Percentiles rank a stretch among this genome's conserved stretches.
phyloP scores from a whole-genome alignment of 768 basidiomycete species.

The Leucocoprinus sp. region DNA sequence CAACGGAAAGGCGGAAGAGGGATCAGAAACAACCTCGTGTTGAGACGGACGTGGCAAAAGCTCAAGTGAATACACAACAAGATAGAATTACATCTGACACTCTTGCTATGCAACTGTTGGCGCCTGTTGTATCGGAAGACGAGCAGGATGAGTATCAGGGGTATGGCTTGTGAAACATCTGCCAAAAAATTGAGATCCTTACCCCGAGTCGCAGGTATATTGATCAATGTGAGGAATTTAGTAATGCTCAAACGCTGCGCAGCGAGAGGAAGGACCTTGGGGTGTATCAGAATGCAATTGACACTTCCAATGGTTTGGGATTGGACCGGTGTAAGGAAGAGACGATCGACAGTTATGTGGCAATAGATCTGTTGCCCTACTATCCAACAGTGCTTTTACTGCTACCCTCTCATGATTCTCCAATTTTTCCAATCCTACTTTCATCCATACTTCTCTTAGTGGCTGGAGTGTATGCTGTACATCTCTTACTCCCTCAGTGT shows the following conservation, averaged over 20 bases:
- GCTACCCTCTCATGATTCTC: too few relatives aligned
- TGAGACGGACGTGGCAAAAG: conserved; percentile 24
- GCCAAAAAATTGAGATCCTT: conserved; percentile 2
- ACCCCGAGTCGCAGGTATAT: conserved; percentile 43
- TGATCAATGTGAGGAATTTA: conserved; percentile 61
- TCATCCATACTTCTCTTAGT: too few relatives aligned
- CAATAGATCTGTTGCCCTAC: conserved; percentile 20
- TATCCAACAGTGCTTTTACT: too few relatives aligned
- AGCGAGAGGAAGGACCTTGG: conserved; percentile 53
- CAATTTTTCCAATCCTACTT: too few relatives aligned
- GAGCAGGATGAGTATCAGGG: conserved; percentile 71
- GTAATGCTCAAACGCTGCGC: conserved; percentile 44
- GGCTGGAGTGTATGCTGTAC: too few relatives aligned
- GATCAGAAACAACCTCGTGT: conserved; percentile 29
- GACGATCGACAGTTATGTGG: conserved; percentile 35
- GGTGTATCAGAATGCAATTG: conserved; percentile 45
- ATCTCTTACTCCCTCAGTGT: too few relatives aligned
- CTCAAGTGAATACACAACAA: conserved; percentile 21
- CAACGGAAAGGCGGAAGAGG: conserved; percentile 30
- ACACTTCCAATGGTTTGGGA: conserved; percentile 36
- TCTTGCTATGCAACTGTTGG: conserved; percentile 48
- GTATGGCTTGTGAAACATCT: conserved; percentile 25
- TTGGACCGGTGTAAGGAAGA: conserved; percentile 29
- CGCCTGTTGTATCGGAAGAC: conserved; percentile 53
- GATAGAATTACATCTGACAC: conserved; percentile 48